A percentile compares a stretch with the other conserved stretches of the same genome.
Conservation (phyloP, 2,329 filamentous ascomycete species). For the Penicillium verrucosum region DNA sequence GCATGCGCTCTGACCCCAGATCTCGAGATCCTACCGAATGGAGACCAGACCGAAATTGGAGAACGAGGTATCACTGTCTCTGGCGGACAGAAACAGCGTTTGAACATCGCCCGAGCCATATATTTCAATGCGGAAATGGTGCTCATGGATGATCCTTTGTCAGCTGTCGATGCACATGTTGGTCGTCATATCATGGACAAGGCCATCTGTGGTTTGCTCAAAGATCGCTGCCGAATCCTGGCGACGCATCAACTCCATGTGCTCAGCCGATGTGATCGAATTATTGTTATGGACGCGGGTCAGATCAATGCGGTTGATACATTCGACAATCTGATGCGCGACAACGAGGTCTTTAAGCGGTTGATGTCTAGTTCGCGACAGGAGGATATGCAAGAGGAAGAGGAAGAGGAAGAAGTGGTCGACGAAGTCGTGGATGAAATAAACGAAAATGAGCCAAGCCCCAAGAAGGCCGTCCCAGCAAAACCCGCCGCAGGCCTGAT, state of each 20-base stretch:
- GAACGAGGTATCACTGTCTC: constrained; percentile 94
- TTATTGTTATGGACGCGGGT: constrained; percentile 89
- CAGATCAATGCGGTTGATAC: constrained; percentile 82
- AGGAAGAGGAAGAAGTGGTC: constrained; percentile 50
- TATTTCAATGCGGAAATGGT: constrained; percentile 63
- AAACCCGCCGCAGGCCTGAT: constrained; percentile 37
- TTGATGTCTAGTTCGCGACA: constrained; percentile 76
- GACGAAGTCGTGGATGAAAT: constrained; percentile 48
- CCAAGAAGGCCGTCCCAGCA: constrained; percentile 8
- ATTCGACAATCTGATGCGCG: constrained; percentile 79
- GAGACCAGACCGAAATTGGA: constrained; percentile 88
- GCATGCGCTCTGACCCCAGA: constrained; percentile 83
- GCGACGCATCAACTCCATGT: constrained; percentile 96
- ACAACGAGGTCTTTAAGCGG: constrained; percentile 72
- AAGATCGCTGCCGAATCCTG: constrained; percentile 83
- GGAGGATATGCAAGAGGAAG: constrained; percentile 48
- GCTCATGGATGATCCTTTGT: constrained; percentile 63
- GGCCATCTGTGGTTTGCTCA: constrained; percentile 83
- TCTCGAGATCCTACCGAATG: constrained; percentile 86
- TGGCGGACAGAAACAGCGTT: constrained; percentile 88
- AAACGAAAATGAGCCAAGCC: constrained; percentile 23
- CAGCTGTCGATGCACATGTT: constrained; percentile 56
- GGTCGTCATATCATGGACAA: constrained; percentile 80
- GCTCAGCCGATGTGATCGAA: constrained; percentile 81
- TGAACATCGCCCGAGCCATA: constrained; percentile 84